phyloP scores from a whole-genome alignment of 768 basidiomycete species.

The Chalciporus piperatus region DNA sequence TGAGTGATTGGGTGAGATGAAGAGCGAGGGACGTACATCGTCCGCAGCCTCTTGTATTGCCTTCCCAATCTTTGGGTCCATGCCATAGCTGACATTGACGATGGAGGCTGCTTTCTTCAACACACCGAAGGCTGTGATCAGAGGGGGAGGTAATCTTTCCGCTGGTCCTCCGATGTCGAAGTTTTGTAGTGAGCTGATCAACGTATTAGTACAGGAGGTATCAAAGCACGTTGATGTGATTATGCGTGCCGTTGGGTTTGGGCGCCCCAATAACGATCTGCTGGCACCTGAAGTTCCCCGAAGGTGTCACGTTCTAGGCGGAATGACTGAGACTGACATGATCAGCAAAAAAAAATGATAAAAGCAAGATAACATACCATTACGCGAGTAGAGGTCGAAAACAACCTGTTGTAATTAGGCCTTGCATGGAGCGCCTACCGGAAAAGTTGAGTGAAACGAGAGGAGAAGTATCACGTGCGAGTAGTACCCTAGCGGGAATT shows the following conservation, averaged over 20 bases:
- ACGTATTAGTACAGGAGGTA: too few relatives aligned
- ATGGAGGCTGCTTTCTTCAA: slow-evolving; percentile 95
- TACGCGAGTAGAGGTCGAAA: slow-evolving; percentile 31
- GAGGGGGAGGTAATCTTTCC: slow-evolving; percentile 89
- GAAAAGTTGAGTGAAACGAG: background rate
- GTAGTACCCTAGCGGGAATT: slow-evolving; percentile 5
- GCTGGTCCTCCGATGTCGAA: slow-evolving; percentile 97
- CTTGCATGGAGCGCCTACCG: slow-evolving; percentile 4
- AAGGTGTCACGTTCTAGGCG: slow-evolving; percentile 93
- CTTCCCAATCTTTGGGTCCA: slow-evolving; percentile 82
- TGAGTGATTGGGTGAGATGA: background rate
- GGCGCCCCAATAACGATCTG: slow-evolving; percentile 93
- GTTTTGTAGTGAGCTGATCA: slow-evolving; percentile 81
- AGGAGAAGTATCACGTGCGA: slow-evolving; percentile 22
- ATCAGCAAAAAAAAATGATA: background rate
- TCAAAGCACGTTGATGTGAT: background rate
- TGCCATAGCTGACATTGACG: slow-evolving; percentile 86
- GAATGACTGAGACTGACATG: slow-evolving; percentile 45
- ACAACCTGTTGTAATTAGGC: slow-evolving; percentile 11
- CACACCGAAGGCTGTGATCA: slow-evolving; percentile 97
- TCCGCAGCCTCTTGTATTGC: slow-evolving; percentile 94
- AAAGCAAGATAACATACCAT: slow-evolving; percentile 33
- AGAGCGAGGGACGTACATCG: slow-evolving; percentile 54
- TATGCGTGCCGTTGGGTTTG: slow-evolving; percentile 84
- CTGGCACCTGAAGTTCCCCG: slow-evolving; percentile 87